Evolutionary conservation across 2,329 filamentous ascomycete genomes (phyloP).

Genomic region (Verticillium tricorpus): DNA sequence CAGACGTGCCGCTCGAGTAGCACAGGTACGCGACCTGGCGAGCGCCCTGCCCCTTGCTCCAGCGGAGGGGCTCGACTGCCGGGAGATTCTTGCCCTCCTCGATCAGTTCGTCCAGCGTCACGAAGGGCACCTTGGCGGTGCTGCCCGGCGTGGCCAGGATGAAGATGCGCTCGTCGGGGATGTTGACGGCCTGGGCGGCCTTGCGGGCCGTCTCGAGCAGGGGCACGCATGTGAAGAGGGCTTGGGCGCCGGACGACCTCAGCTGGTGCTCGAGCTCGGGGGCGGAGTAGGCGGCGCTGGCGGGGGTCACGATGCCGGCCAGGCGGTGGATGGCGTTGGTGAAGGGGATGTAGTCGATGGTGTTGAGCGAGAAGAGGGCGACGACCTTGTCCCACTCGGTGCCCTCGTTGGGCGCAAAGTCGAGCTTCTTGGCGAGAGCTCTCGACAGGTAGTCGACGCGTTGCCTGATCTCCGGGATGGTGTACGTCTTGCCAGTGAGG

Average conservation of each 20-base stretch:
- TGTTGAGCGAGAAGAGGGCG: slow-evolving; percentile 74
- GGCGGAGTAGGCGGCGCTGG: slow-evolving; percentile 69
- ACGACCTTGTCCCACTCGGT: slow-evolving; percentile 80
- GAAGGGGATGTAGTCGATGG: slow-evolving; percentile 70
- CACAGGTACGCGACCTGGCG: slow-evolving; percentile 71
- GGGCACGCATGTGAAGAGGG: slow-evolving; percentile 65
- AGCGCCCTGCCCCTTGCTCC: slow-evolving; percentile 60
- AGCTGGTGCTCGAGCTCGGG: slow-evolving; percentile 69
- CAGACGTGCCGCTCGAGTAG: slow-evolving; percentile 77
- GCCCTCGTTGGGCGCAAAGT: slow-evolving; percentile 64
- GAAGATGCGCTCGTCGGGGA: slow-evolving; percentile 61
- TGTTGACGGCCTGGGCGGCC: slow-evolving; percentile 55
- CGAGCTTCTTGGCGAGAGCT: slow-evolving; percentile 65
- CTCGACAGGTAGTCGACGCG: slow-evolving; percentile 65
- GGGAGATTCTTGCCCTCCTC: slow-evolving; percentile 52
- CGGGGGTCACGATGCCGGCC: slow-evolving; percentile 69
- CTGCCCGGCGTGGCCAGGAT: slow-evolving; percentile 63
- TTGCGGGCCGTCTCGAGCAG: slow-evolving; percentile 58
- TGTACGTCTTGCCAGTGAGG: slow-evolving; percentile 64
- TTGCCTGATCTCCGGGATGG: slow-evolving; percentile 56
- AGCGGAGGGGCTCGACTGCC: slow-evolving; percentile 50
- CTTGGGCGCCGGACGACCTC: slow-evolving; percentile 62
- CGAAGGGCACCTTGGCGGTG: slow-evolving; percentile 46
- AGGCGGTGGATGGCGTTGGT: slow-evolving; percentile 71
- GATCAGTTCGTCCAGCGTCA: slow-evolving; percentile 64